These are phyloP conservation scores for Cryphonectria parasitica DNA, from an alignment of 2,329 filamentous ascomycete species.

Conservation along the genomic window DNA sequence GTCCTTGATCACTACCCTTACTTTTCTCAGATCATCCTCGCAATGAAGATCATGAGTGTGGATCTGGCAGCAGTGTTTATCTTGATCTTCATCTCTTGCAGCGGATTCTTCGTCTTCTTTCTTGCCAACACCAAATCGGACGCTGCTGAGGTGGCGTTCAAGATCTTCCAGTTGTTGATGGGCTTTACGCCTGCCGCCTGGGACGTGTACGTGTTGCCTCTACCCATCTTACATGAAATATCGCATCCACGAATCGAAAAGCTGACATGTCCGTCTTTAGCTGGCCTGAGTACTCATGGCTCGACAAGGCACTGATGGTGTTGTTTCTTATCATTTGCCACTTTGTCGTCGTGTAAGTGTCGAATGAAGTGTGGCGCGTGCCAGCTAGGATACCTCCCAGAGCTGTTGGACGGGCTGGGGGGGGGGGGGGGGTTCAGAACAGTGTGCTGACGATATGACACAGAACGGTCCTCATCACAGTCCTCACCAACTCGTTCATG, in stretches of 20 bases:
- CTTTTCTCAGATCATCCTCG: constrained; percentile 92
- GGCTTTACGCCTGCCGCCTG: constrained; percentile 94
- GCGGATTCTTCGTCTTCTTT: constrained; percentile 95
- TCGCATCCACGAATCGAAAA: neutral
- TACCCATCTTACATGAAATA: neutral
- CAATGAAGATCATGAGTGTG: constrained; percentile 90
- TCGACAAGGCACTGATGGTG: constrained; percentile 76
- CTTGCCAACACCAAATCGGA: constrained; percentile 74
- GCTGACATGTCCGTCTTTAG: constrained; percentile 38
- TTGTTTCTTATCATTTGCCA: constrained; percentile 93
- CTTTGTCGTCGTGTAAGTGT: constrained; percentile 78
- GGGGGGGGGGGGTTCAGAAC: no score
- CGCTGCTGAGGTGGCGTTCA: constrained; percentile 78
- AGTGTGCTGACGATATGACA: neutral
- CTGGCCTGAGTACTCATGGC: constrained; percentile 74
- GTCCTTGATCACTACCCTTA: constrained; percentile 94
- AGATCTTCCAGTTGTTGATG: constrained; percentile 92
- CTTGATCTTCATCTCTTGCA: constrained; percentile 84
- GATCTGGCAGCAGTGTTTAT: constrained; percentile 85
- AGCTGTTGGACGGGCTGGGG: neutral
- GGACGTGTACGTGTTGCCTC: constrained; percentile 66
- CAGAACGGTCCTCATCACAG: constrained; percentile 87
- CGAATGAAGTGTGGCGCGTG: constrained; percentile 1
- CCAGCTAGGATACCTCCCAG: neutral
- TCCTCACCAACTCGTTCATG: constrained; percentile 97